Evolutionary conservation across 2,329 filamentous ascomycete species (phyloP).

Genomic region (Fusarium aywerte): DNA sequence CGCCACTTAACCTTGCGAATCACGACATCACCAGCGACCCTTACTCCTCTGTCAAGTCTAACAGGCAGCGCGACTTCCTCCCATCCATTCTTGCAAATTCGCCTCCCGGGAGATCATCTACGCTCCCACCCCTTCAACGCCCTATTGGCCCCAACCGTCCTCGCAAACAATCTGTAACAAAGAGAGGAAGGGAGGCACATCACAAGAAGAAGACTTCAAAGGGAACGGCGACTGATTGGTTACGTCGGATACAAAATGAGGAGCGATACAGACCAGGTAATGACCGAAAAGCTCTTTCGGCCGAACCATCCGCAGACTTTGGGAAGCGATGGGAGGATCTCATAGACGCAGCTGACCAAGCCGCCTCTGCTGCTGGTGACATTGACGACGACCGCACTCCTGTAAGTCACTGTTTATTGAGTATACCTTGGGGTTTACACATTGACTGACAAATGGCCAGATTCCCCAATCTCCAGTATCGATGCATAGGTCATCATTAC

Average conservation of each 20-base stretch:
- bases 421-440: background rate
- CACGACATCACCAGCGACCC: constrained; percentile 78
- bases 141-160: constrained; percentile 76
- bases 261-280: constrained; percentile 73
- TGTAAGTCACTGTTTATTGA: constrained; percentile 57
- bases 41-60: constrained; percentile 69
- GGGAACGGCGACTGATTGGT: constrained; percentile 75
- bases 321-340: constrained; percentile 96
- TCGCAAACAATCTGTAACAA: constrained; percentile 87
- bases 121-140: constrained; percentile 83
- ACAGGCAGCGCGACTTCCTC: constrained; percentile 77
- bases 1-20: constrained; percentile 70
- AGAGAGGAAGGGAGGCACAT: constrained; percentile 77
- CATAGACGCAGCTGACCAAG: constrained; percentile 81
- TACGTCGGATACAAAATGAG: constrained; percentile 68
- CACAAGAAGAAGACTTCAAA: constrained; percentile 83
- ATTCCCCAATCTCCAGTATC: constrained; percentile 73
- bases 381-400: constrained; percentile 91
- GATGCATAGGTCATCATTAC: constrained; percentile 69
- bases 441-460: constrained; percentile 53
- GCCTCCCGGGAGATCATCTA: constrained; percentile 87
- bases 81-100: constrained; percentile 85
- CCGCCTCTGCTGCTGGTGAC: constrained; percentile 88
- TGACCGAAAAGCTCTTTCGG: constrained; percentile 85
- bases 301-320: constrained; percentile 82